These are phyloP conservation scores for Phytomonas francai DNA, from an alignment of 208 protist species.

Conservation along the genomic window DNA sequence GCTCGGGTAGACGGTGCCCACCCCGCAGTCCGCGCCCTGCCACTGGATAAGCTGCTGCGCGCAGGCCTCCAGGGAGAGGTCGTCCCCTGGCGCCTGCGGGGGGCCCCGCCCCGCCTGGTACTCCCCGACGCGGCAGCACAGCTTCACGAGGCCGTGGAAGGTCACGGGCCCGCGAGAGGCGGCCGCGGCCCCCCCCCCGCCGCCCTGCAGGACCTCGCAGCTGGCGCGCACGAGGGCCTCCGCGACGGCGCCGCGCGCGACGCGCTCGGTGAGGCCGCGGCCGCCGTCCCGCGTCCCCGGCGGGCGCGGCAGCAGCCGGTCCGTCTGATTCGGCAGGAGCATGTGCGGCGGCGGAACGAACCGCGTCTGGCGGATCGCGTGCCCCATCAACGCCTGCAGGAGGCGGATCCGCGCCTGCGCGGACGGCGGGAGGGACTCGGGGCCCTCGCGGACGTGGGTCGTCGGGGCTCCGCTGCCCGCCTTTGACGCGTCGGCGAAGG, in stretches of 20 bases:
- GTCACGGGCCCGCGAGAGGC: conserved; percentile 18
- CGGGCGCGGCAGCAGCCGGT: conserved; percentile 33
- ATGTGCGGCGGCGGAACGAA: conserved; percentile 38
- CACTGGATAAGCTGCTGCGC: conserved; percentile 16
- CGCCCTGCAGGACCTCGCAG: conserved; percentile 5
- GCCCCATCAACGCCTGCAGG: conserved; percentile 10
- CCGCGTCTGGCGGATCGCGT: conserved; percentile 12
- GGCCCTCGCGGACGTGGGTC: no score
- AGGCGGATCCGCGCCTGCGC: conserved; percentile 2
- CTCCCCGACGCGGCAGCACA: conserved; percentile 40
- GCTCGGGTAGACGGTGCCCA: conserved; percentile 15
- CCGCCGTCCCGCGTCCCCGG: background rate
- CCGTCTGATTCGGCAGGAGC: conserved; percentile 43
- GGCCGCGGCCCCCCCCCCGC: background rate
- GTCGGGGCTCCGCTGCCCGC: no score
- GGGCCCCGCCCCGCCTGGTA: conserved; percentile 5
- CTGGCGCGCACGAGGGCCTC: conserved; percentile 10
- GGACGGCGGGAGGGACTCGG: background rate
- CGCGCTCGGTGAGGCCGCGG: background rate
- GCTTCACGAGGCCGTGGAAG: conserved; percentile 38
- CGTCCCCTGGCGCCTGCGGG: background rate
- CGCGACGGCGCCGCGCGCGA: conserved; percentile 16
- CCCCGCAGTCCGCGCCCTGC: conserved; percentile 23
- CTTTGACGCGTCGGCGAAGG: no score
- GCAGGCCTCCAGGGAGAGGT: conserved; percentile 4